Percentiles rank a stretch among this genome's conserved stretches.
These are phyloP conservation scores for Euphorbia schlechtendalii DNA, from an alignment of 441 rosid genomes.

Conservation along the genomic window DNA sequence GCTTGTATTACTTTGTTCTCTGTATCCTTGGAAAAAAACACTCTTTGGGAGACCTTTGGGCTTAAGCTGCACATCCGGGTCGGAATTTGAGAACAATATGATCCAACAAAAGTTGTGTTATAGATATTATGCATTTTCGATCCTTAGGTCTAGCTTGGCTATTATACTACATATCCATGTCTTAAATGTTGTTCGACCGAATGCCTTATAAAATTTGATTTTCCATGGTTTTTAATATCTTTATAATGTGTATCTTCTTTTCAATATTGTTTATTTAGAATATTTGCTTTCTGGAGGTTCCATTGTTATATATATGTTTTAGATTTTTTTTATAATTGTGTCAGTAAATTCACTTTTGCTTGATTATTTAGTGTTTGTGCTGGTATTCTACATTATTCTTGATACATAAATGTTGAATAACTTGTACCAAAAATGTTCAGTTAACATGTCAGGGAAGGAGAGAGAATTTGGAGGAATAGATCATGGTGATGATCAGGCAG, in stretches of 20 bases:
- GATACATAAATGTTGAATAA: conserved; percentile 17
- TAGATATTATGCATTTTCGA: not conserved
- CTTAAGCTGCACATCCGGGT: no score
- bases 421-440: conserved; percentile 39
- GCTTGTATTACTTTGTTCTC: not conserved
- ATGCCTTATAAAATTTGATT: not conserved
- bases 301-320: not conserved
- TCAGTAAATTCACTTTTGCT: conserved; percentile 8
- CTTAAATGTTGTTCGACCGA: not conserved
- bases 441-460: conserved; percentile 59
- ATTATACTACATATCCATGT: not conserved
- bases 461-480: conserved; percentile 93
- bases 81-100: not conserved
- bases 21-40: not conserved
- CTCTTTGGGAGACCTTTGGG: no score
- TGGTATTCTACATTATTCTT: conserved; percentile 3
- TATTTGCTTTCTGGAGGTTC: not conserved
- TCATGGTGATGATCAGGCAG: conserved; percentile 88
- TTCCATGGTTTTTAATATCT: not conserved
- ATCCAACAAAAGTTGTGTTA: not conserved
- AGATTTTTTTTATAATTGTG: not conserved
- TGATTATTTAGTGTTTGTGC: not conserved
- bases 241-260: not conserved
- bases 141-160: not conserved
- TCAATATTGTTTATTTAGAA: not conserved